Base-by-base conservation (phyloP, 1,139 yeast species). In the Casaregolazyma suthepensis region DNA sequence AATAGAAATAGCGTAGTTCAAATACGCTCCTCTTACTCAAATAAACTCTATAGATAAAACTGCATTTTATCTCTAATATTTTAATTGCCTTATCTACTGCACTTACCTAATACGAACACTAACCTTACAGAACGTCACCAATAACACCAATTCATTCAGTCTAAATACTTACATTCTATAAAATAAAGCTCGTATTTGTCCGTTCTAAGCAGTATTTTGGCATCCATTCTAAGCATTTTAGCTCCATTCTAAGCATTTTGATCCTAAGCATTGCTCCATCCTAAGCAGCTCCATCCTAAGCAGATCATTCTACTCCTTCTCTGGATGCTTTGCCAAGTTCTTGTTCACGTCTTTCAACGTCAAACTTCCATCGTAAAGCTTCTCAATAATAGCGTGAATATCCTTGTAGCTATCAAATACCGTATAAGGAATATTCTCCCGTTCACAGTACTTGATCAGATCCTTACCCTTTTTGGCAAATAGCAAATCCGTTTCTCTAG, bases 391-490 rank as follows among this genome's bases (percentile, higher is more conserved):
- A 29, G 67, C 62, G 61, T 86, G 79, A 61, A 93, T 91, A 61
- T 88, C 96, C 35, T 74, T 73, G 65, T 87, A 93, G 52, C 83
- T 74, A 60, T 80, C 81, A 70, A 94, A 93, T 66, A 85, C 94
- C 48, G 85, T 82, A 74, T 83, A 93, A 12, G 96, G 96, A 59
- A 93, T 87, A 47, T 78, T 74, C 67, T 91, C 94, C 46, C 85
- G 75, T 62, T 78, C 78, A 72, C 98, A 93, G 72, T 82, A 91
- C 51, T 82, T 85, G 61, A 93, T 86, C 63, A 93, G 79, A 68
- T 93, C 99, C 64, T 86, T 83, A 48, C 97, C 99, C 60, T 82
- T 82, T 73, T 90, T 93, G 53, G 99, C 99, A 71, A 93, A 93
- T 62, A 93, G 75, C 63, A 91, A 75, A 69, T 94, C 91, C 50